Evolutionary conservation across 2,329 filamentous ascomycete species (phyloP), one percentile per base, ranked within the genome.

Genomic region (Mycosphaerella sp.): DNA sequence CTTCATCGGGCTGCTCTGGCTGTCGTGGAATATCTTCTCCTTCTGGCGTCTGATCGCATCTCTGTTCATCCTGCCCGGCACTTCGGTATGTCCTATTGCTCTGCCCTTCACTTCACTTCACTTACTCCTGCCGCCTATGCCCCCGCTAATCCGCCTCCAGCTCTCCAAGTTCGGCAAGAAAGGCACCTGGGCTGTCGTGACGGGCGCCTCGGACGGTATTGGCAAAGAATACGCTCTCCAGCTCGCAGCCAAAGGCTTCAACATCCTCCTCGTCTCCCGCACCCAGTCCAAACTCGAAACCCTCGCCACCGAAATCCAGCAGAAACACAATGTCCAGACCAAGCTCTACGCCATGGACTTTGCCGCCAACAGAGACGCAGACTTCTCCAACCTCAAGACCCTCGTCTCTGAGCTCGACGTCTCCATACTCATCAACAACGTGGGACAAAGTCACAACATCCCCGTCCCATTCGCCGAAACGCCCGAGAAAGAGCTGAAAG

Each of bases 141-240:
- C 55, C 51, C 7, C 39, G 44, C 16, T 14, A 27, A 21, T 21
- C 6, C 21, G 6, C 21, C 2, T 21, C 9, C 53, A 95, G 91
- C 83, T 98, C 52, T 84, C 84, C 62, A 89, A 86, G 61, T 97
- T 95, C 73, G 93, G 90, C 61, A 86, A 86, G 62, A 88, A 89
- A 64, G 91, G 91, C 56, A 90, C 86, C 52, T 98, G 91, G 90
- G 93, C 88, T 28, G 81, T 98, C 49, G 80, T 98, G 36, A 98
- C 93, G 21, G 93, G 93, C 57, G 93, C 91, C 45, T 96, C 90
- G 9, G 93, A 98, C 71, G 94, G 93, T 58, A 84, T 98, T 57
- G 93, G 93, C 68, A 97, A 95, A 73, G 93, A 98, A 74, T 98
- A 89, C 68, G 89, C 91, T 34, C 78, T 86, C 28, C 89, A 97